phyloP scores from a whole-genome alignment of 2,329 filamentous ascomycete species.

The Botrytis pseudocinerea region DNA sequence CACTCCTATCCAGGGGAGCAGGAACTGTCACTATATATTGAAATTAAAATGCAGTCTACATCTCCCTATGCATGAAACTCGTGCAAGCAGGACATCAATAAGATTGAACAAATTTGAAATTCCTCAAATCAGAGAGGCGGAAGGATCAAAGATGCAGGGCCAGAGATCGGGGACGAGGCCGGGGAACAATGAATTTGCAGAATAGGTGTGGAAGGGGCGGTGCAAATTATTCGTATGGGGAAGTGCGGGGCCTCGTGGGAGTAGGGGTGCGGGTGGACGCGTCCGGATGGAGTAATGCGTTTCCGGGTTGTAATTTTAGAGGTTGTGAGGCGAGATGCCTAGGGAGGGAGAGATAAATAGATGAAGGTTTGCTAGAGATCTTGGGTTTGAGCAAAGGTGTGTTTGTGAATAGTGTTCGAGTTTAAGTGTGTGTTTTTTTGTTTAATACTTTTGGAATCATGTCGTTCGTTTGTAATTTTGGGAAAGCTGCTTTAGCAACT shows the following conservation, averaged over 20 bases:
- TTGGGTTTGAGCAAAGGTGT: background rate
- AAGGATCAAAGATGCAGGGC: background rate
- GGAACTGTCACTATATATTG: background rate
- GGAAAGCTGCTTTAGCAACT: background rate
- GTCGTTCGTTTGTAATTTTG: background rate
- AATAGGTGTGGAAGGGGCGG: background rate
- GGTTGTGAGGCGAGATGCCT: background rate
- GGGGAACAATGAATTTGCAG: background rate
- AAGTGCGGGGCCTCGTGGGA: background rate
- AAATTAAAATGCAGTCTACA: no score
- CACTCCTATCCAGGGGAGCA: background rate
- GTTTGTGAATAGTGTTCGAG: background rate
- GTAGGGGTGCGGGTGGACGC: background rate
- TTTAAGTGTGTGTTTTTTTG: background rate
- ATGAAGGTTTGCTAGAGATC: background rate
- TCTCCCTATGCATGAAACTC: no score
- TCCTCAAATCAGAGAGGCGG: background rate
- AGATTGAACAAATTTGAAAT: background rate
- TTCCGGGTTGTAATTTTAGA: background rate
- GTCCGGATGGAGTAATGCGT: background rate
- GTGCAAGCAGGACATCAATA: background rate
- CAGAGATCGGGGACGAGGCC: background rate
- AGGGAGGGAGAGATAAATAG: background rate
- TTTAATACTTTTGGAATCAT: background rate
- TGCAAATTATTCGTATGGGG: background rate